Percentiles rank a stretch among this genome's conserved stretches.
Evolutionary conservation across 176 grass and related monocot genomes (phyloP).

Genomic region (Tillandsia fasciculata): DNA sequence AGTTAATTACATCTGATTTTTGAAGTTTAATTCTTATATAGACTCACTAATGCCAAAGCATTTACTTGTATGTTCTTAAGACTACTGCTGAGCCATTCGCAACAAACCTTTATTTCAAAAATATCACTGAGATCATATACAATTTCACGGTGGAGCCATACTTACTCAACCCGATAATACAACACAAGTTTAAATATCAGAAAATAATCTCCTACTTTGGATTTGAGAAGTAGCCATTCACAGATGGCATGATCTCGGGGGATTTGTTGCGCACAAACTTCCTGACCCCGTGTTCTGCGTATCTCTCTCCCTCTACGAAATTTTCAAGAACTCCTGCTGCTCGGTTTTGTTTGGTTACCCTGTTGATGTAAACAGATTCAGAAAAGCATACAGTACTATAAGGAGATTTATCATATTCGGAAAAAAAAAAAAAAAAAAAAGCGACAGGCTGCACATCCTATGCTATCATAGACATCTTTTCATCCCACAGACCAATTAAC

Average conservation of each 20-base stretch:
- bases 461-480: too few relatives aligned
- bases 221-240: conserved; percentile 33
- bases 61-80: too few relatives aligned
- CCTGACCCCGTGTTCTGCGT: conserved; percentile 47
- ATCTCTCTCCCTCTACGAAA: conserved; percentile 44
- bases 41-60: too few relatives aligned
- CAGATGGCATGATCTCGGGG: conserved; percentile 36
- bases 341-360: conserved; percentile 60
- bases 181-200: not conserved
- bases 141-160: too few relatives aligned
- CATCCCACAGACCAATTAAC: too few relatives aligned
- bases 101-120: too few relatives aligned
- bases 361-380: not conserved
- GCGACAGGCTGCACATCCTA: not conserved
- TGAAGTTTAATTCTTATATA: too few relatives aligned
- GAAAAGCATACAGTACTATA: not conserved
- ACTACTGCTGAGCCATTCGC: too few relatives aligned
- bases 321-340: conserved; percentile 56
- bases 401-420: not conserved
- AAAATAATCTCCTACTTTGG: conserved; percentile 10
- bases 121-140: too few relatives aligned
- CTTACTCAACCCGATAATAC: not conserved
- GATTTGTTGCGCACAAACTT: conserved; percentile 36
- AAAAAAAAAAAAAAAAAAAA: not conserved
- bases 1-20: too few relatives aligned